A percentile compares a stretch with the other conserved stretches of the same genome.
These are phyloP conservation scores for Coemansia sp. DNA, from an alignment of 192 early-diverging fungal genomes.

Conservation along the genomic window DNA sequence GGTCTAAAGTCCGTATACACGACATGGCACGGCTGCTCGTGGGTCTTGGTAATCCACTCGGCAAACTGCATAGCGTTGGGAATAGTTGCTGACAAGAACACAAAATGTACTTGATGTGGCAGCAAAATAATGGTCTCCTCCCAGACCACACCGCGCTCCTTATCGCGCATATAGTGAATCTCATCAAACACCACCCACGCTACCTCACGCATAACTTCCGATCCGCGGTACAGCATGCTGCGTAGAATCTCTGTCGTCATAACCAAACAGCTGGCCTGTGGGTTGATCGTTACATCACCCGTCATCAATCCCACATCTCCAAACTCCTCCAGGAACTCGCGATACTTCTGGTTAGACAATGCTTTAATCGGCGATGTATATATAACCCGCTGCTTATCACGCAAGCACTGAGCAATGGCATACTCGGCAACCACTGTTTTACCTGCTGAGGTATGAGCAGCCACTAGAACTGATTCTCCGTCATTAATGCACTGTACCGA, in stretches of 20 bases:
- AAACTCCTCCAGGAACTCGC: slow-evolving; percentile 93
- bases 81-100: slow-evolving; percentile 97
- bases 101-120: slow-evolving; percentile 88
- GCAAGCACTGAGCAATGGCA: slow-evolving; percentile 87
- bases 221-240: slow-evolving; percentile 95
- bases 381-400: slow-evolving; percentile 89
- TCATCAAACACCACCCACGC: slow-evolving; percentile 98
- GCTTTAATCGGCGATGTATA: slow-evolving; percentile 99
- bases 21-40: slow-evolving; percentile 96
- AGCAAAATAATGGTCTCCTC: slow-evolving; percentile 97
- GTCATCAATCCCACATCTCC: slow-evolving; percentile 99
- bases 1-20: slow-evolving; percentile 98
- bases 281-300: slow-evolving; percentile 96
- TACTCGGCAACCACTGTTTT: slow-evolving; percentile 99
- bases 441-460: slow-evolving; percentile 95
- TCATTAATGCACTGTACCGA: slow-evolving; percentile 86
- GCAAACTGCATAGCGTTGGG: slow-evolving; percentile 99
- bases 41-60: slow-evolving; percentile 94
- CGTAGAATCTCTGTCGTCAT: slow-evolving; percentile 99
- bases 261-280: slow-evolving; percentile 85
- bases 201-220: slow-evolving; percentile 93
- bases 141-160: slow-evolving; percentile 98
- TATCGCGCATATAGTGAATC: slow-evolving; percentile 98
- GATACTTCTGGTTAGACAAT: slow-evolving; percentile 96
- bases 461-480: slow-evolving; percentile 91